Percentiles rank a stretch among this genome's conserved stretches.
Conservation (phyloP, 2,329 filamentous ascomycete genomes). For the Colletotrichum viniferum region DNA sequence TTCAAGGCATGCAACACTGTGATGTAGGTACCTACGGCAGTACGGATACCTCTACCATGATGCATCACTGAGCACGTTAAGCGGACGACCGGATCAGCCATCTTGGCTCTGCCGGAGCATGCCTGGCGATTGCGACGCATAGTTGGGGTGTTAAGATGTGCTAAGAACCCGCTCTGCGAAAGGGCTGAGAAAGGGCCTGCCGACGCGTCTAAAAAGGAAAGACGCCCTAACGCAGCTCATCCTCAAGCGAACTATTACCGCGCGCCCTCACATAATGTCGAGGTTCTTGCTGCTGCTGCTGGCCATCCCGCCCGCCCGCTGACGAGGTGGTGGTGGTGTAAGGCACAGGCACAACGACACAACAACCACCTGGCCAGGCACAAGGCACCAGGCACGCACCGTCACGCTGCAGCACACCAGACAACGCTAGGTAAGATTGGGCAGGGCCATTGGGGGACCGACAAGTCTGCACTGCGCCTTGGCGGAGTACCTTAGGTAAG, state of each 20-base stretch:
- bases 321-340: not conserved
- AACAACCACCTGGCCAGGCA: not conserved
- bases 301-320: not conserved
- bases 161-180: not conserved
- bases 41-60: not conserved
- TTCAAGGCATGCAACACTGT: not conserved
- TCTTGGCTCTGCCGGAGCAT: not conserved
- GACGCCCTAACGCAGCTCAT: not conserved
- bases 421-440: not conserved
- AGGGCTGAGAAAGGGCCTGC: constrained; percentile 1
- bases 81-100: not conserved
- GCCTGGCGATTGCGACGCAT: constrained; percentile 7
- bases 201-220: not conserved
- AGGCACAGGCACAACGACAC: constrained; percentile 1
- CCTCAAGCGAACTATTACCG: not conserved
- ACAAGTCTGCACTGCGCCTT: not conserved
- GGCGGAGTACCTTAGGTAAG: not conserved
- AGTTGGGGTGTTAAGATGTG: constrained; percentile 14
- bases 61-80: not conserved
- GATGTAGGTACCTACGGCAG: not conserved
- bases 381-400: not conserved
- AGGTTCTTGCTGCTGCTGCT: not conserved
- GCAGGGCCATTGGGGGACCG: not conserved
- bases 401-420: not conserved
- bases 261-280: not conserved